These are phyloP conservation scores for Aegilops bicornis DNA, from an alignment of 176 grass and related monocot species.

Conservation along the genomic window DNA sequence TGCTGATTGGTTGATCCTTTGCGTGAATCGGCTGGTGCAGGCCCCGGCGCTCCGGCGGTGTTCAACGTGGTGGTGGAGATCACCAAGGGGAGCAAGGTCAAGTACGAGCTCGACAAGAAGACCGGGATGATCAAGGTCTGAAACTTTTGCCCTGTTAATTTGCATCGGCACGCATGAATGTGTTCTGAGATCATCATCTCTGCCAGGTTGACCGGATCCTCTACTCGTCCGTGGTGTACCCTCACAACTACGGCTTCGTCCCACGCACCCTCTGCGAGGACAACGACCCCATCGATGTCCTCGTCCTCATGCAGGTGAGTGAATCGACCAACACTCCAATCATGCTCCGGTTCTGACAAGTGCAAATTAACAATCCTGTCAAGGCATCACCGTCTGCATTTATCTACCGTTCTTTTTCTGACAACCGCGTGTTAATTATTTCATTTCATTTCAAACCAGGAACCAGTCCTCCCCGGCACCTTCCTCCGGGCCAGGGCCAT, in stretches of 20 bases:
- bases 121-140: slow-evolving; percentile 80
- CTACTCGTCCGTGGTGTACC: slow-evolving; percentile 92
- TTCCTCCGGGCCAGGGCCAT: slow-evolving; percentile 82
- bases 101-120: slow-evolving; percentile 99
- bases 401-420: neutral
- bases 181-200: neutral
- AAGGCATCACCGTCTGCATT: neutral
- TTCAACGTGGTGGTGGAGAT: slow-evolving; percentile 98
- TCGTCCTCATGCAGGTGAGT: slow-evolving; percentile 88
- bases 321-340: neutral
- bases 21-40: slow-evolving; percentile 5
- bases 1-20: neutral
- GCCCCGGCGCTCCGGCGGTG: slow-evolving; percentile 71
- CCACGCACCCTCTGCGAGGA: slow-evolving; percentile 92
- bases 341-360: neutral
- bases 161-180: neutral
- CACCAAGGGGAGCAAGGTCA: slow-evolving; percentile 93
- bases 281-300: slow-evolving; percentile 92
- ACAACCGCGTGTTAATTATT: neutral
- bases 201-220: slow-evolving; percentile 73
- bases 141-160: neutral
- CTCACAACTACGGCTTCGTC: slow-evolving; percentile 95
- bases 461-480: slow-evolving; percentile 52
- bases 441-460: slow-evolving; percentile 33
- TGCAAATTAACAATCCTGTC: neutral